phyloP scores from a whole-genome alignment of 2,329 filamentous ascomycete genomes.

The Aspergillus brasiliensis region DNA sequence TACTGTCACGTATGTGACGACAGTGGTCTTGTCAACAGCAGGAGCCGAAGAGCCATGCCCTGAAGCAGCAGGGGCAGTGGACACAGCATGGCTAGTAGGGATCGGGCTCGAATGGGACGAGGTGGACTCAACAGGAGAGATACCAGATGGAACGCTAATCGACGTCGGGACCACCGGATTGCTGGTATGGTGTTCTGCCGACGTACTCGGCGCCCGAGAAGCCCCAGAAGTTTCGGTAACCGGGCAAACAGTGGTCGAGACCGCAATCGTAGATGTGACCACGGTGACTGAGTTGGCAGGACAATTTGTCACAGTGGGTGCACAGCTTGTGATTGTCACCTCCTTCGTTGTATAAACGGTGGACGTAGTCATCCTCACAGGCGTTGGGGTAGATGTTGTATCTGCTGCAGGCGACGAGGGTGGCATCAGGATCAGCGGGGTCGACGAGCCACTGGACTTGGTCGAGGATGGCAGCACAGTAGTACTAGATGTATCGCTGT shows the following conservation, averaged over 20 bases:
- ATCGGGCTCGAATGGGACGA: slow-evolving; percentile 7
- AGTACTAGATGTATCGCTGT: slow-evolving; percentile 10
- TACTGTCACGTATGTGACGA: slow-evolving; percentile 32
- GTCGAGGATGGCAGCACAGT: not conserved
- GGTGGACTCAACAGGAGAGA: slow-evolving; percentile 18
- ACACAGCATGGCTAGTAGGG: slow-evolving; percentile 16
- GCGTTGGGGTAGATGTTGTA: slow-evolving; percentile 13
- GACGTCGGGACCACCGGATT: not conserved
- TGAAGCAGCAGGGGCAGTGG: slow-evolving; percentile 3
- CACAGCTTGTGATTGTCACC: slow-evolving; percentile 45
- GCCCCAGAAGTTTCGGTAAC: slow-evolving; percentile 31
- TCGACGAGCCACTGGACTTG: not conserved
- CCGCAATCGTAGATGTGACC: slow-evolving; percentile 57
- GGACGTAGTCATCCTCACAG: slow-evolving; percentile 36
- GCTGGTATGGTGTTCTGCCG: not conserved
- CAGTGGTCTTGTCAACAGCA: slow-evolving; percentile 23
- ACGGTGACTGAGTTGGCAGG: slow-evolving; percentile 53
- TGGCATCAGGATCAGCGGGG: not conserved
- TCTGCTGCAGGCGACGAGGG: not conserved
- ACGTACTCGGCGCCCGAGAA: slow-evolving; percentile 6
- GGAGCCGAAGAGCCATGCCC: slow-evolving; percentile 15
- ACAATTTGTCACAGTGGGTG: slow-evolving; percentile 51
- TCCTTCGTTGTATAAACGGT: slow-evolving; percentile 41
- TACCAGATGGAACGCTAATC: slow-evolving; percentile 10
- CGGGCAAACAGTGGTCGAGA: slow-evolving; percentile 64